Evolutionary conservation across 129 eudicot genomes (phyloP).

Genomic region (Artemisia annua): DNA sequence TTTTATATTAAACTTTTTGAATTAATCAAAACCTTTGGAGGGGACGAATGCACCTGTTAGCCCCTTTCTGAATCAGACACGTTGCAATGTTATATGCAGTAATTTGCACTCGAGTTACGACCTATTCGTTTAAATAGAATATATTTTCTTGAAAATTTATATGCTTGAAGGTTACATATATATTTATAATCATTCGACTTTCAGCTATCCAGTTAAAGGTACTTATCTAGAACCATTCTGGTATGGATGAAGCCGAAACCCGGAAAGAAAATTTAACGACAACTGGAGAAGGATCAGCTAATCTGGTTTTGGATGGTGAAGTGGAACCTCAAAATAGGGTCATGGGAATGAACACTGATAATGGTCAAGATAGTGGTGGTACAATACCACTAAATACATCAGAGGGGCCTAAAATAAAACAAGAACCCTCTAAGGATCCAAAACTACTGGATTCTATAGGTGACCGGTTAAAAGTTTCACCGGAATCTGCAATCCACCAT

Average conservation of each 20-base stretch:
- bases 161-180: background rate
- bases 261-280: conserved; percentile 20
- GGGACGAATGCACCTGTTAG: too few relatives aligned
- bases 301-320: conserved; percentile 25
- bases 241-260: conserved; percentile 62
- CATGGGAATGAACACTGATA: background rate
- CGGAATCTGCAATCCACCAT: conserved; percentile 1
- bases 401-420: conserved; percentile 23
- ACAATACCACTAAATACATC: conserved; percentile 25
- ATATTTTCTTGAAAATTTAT: background rate
- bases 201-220: conserved; percentile 5
- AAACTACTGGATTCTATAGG: conserved; percentile 28
- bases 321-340: conserved; percentile 11
- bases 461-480: conserved; percentile 26
- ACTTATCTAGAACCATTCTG: conserved; percentile 13
- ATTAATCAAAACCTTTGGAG: too few relatives aligned
- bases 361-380: background rate
- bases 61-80: too few relatives aligned
- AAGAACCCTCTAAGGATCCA: conserved; percentile 20
- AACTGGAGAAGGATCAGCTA: conserved; percentile 29
- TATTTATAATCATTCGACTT: conserved; percentile 13
- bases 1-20: too few relatives aligned
- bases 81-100: background rate
- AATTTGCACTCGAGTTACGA: background rate
- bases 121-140: background rate